Evolutionary conservation across 805 yeast species (phyloP).

Genomic region (Kodamaea laetipori): DNA sequence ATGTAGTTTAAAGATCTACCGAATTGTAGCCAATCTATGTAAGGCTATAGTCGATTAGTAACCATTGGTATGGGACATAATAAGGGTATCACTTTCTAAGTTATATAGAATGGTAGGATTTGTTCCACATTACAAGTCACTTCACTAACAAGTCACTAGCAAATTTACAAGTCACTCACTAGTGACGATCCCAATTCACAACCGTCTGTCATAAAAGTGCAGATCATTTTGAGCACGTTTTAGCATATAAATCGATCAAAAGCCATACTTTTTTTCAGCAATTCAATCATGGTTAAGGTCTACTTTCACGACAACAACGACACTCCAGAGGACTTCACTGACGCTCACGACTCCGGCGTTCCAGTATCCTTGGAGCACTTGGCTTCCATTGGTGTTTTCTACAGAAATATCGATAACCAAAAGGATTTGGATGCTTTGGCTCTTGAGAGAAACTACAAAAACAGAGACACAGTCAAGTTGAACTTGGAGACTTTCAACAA

Average conservation of each 20-base stretch:
- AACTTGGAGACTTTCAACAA: conserved; percentile 63
- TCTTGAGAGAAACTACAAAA: conserved; percentile 67
- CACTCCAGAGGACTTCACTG: conserved; percentile 58
- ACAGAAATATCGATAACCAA: conserved; percentile 50
- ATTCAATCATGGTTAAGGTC: conserved; percentile 35
- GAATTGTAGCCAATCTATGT: too few relatives aligned
- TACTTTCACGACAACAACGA: conserved; percentile 69
- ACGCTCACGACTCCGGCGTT: conserved; percentile 71
- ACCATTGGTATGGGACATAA: too few relatives aligned
- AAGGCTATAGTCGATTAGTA: too few relatives aligned
- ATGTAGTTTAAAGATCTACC: too few relatives aligned
- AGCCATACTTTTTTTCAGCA: conserved; percentile 1
- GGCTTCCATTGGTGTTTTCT: conserved; percentile 65
- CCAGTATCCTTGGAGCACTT: conserved; percentile 54
- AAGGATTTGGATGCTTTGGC: conserved; percentile 71
- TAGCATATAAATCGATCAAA: not conserved
- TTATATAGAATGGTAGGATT: too few relatives aligned
- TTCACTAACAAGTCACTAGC: too few relatives aligned
- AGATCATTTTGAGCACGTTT: conserved; percentile 9
- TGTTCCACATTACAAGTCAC: too few relatives aligned
- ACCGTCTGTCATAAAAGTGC: not conserved
- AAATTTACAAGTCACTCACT: too few relatives aligned
- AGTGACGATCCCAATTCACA: not conserved
- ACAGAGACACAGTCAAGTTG: conserved; percentile 71
- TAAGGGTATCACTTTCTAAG: too few relatives aligned